Base-by-base conservation (phyloP, 768 basidiomycete genomes). In the Porphyrellus cyaneotinctus region DNA sequence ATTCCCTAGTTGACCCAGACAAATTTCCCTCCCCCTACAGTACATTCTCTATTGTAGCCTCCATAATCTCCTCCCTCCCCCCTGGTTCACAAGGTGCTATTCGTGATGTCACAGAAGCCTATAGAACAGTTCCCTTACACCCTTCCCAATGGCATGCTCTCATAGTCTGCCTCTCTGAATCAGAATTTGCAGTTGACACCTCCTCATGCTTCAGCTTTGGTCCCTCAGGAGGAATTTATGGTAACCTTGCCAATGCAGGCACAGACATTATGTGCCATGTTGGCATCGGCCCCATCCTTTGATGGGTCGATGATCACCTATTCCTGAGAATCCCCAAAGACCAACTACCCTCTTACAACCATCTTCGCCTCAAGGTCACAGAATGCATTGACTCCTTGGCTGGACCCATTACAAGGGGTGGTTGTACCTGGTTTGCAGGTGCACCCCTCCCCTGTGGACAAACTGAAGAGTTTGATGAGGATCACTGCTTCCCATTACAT, bases 271-370 rank as follows among this genome's bases (percentile, higher is more conserved):
- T 39, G 0, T 17, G 58, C 0, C 4, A 39, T 0, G 0, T 6
- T 0, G 62, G 66, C 0, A 60, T 73, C 0, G 63, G 70, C 0
- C 71, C 70, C 0, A 13, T 71, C 0, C 15, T 31, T 0, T 3
- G 41, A 13, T 60, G 70, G 69, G 71, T 73, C 0, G 73, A 72
- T 41, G 63, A 71, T 43, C 67, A 71, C 17, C 10, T 68, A 0
- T 72, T 69, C 60, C 47, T 70, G 0, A 0, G 28, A 0, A 43
- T 53, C 10, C 44, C 32, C 2, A 14, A 3, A 2, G 0, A 1
- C 0, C 2, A 3, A 2, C 41, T 51, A 0, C 0, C 2, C 4
- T 0, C 2, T 0, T 51, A 47, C 35, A 51, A 56, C 6, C 2
- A 0, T 1, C 0, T 4, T 3, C 4, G 22, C 1, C 1, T 3